A percentile compares a stretch with the other conserved stretches of the same genome.
Evolutionary conservation across 2,329 filamentous ascomycete species (phyloP).

Genomic region (Rhinocladiella mackenziei): DNA sequence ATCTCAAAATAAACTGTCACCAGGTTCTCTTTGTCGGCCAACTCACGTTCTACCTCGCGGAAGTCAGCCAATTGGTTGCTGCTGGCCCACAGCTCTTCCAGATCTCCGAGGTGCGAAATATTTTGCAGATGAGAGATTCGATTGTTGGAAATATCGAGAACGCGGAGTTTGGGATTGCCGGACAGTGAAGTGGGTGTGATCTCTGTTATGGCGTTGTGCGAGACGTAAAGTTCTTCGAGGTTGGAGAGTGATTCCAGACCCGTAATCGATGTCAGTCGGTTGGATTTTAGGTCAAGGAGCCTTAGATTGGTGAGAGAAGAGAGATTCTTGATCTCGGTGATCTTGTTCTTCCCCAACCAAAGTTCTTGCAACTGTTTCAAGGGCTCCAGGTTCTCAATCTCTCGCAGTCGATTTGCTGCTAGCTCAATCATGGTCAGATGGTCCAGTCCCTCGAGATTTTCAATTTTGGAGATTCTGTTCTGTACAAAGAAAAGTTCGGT

Average conservation of each 20-base stretch:
- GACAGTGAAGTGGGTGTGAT: conserved; percentile 64
- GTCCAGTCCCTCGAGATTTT: conserved; percentile 70
- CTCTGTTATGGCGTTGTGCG: conserved; percentile 81
- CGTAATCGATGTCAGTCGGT: conserved; percentile 75
- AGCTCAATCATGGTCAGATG: conserved; percentile 81
- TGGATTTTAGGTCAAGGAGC: conserved; percentile 91
- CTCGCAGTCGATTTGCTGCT: conserved; percentile 84
- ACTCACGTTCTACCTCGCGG: conserved; percentile 68
- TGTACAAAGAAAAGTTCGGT: conserved; percentile 88
- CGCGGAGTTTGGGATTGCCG: conserved; percentile 61
- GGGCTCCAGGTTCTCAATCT: conserved; percentile 78
- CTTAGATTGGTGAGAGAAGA: conserved; percentile 71
- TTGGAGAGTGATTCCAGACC: conserved; percentile 69
- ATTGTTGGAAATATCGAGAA: conserved; percentile 89
- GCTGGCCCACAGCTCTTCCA: conserved; percentile 93
- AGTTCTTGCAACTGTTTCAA: conserved; percentile 77
- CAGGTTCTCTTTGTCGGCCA: conserved; percentile 73
- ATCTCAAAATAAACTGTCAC: conserved; percentile 95
- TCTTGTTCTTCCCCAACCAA: conserved; percentile 97
- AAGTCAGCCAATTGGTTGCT: conserved; percentile 81
- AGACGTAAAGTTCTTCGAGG: conserved; percentile 92
- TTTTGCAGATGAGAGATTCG: conserved; percentile 71
- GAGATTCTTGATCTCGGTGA: conserved; percentile 74
- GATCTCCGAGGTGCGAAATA: conserved; percentile 60
- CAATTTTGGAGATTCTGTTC: conserved; percentile 87